Conservation (phyloP, 495 filamentous ascomycete genomes). For the Penicillium tannophilum region DNA sequence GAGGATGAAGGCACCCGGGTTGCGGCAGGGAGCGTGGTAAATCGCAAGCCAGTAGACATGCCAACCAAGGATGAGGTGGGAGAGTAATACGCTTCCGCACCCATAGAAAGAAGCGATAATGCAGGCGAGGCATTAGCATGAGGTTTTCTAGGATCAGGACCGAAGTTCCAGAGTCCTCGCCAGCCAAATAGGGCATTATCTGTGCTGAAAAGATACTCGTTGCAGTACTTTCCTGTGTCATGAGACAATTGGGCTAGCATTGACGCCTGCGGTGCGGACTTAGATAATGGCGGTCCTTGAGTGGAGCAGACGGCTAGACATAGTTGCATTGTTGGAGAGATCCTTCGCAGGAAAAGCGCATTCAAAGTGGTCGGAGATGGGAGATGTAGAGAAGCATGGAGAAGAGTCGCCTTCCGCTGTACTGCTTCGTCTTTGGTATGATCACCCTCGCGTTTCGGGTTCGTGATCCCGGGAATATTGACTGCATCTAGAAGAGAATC, state of each 20-base stretch:
- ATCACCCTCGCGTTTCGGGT: slow-evolving; percentile 9
- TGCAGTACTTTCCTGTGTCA: slow-evolving; percentile 83
- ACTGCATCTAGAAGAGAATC: slow-evolving; percentile 35
- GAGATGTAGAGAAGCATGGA: slow-evolving; percentile 84
- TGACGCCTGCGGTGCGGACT: slow-evolving; percentile 47
- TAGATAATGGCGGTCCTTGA: slow-evolving; percentile 47
- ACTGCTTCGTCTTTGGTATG: slow-evolving; percentile 18
- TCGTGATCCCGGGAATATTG: slow-evolving; percentile 23
- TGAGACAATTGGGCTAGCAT: slow-evolving; percentile 80
- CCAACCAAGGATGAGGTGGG: slow-evolving; percentile 88
- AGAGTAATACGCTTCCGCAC: slow-evolving; percentile 95
- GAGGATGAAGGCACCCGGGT: slow-evolving; percentile 52
- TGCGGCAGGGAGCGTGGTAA: slow-evolving; percentile 87
- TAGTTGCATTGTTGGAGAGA: slow-evolving; percentile 77
- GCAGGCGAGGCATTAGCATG: slow-evolving; percentile 22
- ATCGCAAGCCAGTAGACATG: slow-evolving; percentile 77
- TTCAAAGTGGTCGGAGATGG: slow-evolving; percentile 83
- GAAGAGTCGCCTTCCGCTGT: slow-evolving; percentile 60
- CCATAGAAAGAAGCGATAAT: slow-evolving; percentile 65
- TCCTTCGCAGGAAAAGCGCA: slow-evolving; percentile 79
- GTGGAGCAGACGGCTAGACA: slow-evolving; percentile 83
- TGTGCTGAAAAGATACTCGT: slow-evolving; percentile 89
- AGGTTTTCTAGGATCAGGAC: slow-evolving; percentile 67
- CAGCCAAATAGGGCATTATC: slow-evolving; percentile 87
- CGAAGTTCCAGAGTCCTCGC: slow-evolving; percentile 92